Percentiles rank a stretch among this genome's conserved stretches.
These are phyloP conservation scores for Trichoderma atrobrunneum DNA, from an alignment of 2,329 filamentous ascomycete species.

Conservation along the genomic window DNA sequence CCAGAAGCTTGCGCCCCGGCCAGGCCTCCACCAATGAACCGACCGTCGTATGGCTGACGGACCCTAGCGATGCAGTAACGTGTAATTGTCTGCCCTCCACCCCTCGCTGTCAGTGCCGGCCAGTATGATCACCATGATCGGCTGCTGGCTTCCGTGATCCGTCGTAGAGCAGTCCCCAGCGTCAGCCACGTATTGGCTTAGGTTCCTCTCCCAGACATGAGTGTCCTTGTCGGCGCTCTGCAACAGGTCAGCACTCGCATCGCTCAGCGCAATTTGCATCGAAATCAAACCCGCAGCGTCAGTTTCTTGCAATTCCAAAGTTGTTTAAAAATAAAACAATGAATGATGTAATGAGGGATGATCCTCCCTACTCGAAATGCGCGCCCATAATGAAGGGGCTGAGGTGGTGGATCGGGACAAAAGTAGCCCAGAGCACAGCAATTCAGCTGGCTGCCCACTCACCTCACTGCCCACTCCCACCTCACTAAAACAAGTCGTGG, in stretches of 20 bases:
- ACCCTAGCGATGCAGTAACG: neutral
- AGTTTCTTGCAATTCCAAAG: neutral
- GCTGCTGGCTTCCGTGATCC: conserved; percentile 21
- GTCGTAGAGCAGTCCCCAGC: neutral
- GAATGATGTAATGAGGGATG: neutral
- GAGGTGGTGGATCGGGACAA: neutral
- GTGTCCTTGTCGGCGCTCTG: neutral
- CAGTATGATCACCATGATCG: conserved; percentile 19
- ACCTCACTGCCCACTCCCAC: neutral
- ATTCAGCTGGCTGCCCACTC: neutral
- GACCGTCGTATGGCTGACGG: neutral
- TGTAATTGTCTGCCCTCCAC: neutral
- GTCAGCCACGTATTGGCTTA: neutral
- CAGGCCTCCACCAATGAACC: neutral
- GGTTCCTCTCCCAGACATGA: neutral
- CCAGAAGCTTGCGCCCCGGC: conserved; percentile 13
- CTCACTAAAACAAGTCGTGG: neutral
- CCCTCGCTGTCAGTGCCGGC: conserved; percentile 14
- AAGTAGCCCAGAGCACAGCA: neutral
- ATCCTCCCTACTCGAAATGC: neutral
- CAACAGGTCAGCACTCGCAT: neutral
- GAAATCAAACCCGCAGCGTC: neutral
- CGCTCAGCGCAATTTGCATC: neutral
- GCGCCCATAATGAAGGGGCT: neutral
- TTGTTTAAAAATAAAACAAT: neutral